Percentiles rank a stretch among this genome's conserved stretches.
Evolutionary conservation across 495 filamentous ascomycete genomes (phyloP).

Genomic region (Tetracladium marchalianum): DNA sequence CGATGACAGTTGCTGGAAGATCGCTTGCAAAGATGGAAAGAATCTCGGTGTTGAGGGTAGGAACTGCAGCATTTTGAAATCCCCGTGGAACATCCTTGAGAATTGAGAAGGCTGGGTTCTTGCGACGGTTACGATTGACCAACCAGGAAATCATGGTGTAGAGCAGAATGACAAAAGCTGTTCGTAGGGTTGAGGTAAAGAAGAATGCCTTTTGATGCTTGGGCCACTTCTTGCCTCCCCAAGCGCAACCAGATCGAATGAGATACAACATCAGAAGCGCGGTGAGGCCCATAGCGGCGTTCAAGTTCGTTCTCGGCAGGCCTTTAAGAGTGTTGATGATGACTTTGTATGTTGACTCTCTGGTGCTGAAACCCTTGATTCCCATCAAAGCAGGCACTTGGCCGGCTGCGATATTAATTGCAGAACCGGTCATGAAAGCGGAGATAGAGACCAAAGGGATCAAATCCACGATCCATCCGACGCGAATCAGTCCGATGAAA

Average conservation of each 20-base stretch:
- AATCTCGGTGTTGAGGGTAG: conserved; percentile 43
- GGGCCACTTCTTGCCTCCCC: conserved; percentile 57
- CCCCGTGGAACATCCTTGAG: conserved; percentile 37
- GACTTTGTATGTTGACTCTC: conserved; percentile 71
- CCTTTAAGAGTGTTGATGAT: conserved; percentile 81
- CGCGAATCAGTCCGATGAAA: conserved; percentile 66
- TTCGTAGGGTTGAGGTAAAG: conserved; percentile 80
- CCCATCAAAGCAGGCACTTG: conserved; percentile 84
- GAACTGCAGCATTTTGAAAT: conserved; percentile 75
- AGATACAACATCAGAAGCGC: conserved; percentile 75
- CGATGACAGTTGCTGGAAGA: conserved; percentile 77
- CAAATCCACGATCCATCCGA: conserved; percentile 91
- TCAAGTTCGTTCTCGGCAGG: conserved; percentile 54
- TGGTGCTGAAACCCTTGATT: conserved; percentile 56
- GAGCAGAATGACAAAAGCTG: conserved; percentile 81
- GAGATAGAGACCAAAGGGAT: conserved; percentile 87
- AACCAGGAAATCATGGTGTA: conserved; percentile 90
- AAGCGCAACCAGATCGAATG: conserved; percentile 63
- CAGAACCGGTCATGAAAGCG: conserved; percentile 97
- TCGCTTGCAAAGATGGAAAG: conserved; percentile 46
- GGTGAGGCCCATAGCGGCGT: conserved; percentile 85
- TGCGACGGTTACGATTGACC: conserved; percentile 50
- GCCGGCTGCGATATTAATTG: conserved; percentile 81
- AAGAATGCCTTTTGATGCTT: conserved; percentile 68
- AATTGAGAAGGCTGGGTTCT: conserved; percentile 54